Conservation (phyloP, 169 alveolate species). For the Eimeria praecox region DNA sequence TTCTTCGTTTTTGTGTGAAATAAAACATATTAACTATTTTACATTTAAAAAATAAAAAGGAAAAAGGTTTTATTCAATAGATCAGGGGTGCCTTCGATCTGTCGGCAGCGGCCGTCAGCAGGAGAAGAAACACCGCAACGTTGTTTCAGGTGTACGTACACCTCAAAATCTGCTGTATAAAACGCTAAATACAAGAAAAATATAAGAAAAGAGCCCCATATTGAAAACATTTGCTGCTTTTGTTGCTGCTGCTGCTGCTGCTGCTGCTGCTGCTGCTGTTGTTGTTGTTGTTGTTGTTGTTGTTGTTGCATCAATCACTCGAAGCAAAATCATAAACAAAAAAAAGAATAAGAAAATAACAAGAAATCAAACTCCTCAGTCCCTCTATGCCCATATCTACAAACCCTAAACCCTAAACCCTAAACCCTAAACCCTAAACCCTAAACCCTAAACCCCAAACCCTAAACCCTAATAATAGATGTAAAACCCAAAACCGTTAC, state of each 20-base stretch:
- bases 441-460: constrained; percentile 37
- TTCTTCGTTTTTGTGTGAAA: no score
- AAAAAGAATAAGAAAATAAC: neutral
- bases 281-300: neutral
- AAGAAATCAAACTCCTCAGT: no score
- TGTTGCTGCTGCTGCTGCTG: constrained; percentile 3
- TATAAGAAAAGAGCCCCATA: neutral
- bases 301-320: neutral
- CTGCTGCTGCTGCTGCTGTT: neutral
- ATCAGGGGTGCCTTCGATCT: no score
- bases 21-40: no score
- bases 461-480: constrained; percentile 8
- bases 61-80: no score
- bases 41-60: no score
- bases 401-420: neutral
- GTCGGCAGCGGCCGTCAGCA: neutral
- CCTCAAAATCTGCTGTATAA: neutral
- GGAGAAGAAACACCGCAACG: no score
- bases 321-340: neutral
- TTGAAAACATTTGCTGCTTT: neutral
- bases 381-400: neutral
- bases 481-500: no score
- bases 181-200: neutral
- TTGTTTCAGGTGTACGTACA: neutral
- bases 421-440: neutral